Evolutionary conservation across 108 stramenopile species (phyloP), one percentile per base, ranked within the genome.

Genomic region (Thalassiosira profunda): DNA sequence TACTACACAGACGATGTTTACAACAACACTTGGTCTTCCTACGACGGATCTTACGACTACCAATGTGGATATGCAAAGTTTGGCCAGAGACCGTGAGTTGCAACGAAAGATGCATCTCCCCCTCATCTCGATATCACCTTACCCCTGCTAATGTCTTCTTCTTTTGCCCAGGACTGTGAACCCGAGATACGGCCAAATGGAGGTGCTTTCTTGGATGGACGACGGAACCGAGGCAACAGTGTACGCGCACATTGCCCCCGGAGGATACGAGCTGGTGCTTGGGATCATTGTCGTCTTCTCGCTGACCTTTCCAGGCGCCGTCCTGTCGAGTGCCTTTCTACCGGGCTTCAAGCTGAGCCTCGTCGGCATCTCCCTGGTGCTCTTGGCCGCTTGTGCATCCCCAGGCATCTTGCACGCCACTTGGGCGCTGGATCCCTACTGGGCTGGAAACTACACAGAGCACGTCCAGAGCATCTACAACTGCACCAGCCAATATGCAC

Each of bases 261-360:
- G 74, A 12, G 62, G 80, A 1, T 86, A 81, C 52, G 70, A 55
- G 12, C 28, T 73, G 53, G 30, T 86, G 1, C 23, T 86, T 34
- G 79, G 64, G 18, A 64, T 74, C 37, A 62, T 80, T 21, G 18
- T 74, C 12, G 21, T 70, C 11, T 80, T 82, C 40, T 48, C 85
- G 14, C 42, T 83, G n/a, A 55, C 82, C 8, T 36, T 64, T 23
- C 78, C 81, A 12, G 85, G 82, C 3, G 54, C 74, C 5, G 79
- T 82, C 2, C 58, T 86, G 10, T 55, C 81, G 3, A 76, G 72
- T 28, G 45, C 78, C 21, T 74, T 74, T 48, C 36, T 84, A 18
- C 79, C 79, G 21, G 85, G 85, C 1, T 65, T 63, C 61, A 76
- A 70, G 44, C 11, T 86, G 17, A 64, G 75, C 17, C 40, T 85